Conservation (phyloP, 192 early-diverging fungal species). For the Diversispora epigaea region DNA sequence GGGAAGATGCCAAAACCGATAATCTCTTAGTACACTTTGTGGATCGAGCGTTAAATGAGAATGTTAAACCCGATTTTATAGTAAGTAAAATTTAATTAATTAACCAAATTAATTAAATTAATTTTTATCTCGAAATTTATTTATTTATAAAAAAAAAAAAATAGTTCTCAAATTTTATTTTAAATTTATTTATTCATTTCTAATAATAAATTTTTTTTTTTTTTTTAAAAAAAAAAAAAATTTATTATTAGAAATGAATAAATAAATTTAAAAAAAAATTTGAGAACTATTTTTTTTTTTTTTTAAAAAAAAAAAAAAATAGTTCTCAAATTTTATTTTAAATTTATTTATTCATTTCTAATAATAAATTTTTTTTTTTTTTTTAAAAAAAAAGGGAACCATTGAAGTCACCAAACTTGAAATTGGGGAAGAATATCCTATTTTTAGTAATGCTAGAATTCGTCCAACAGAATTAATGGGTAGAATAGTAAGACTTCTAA, state of each 20-base stretch:
- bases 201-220: not conserved
- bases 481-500: conserved; percentile 44
- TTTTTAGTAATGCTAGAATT: conserved; percentile 57
- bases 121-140: not conserved
- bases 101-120: not conserved
- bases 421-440: conserved; percentile 58
- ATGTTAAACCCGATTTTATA: conserved; percentile 67
- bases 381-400: conserved; percentile 44
- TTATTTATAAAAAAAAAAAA: not conserved
- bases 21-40: conserved; percentile 62
- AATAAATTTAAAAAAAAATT: not conserved
- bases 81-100: conserved; percentile 42
- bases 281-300: not conserved
- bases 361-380: not conserved
- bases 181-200: not conserved
- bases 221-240: not conserved
- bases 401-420: conserved; percentile 59
- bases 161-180: not conserved
- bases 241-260: not conserved
- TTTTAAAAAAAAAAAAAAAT: not conserved
- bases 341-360: not conserved
- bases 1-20: conserved; percentile 70
- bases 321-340: not conserved
- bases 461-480: conserved; percentile 51
- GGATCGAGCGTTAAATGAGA: conserved; percentile 69